Evolutionary conservation across 148 eudicot genomes (phyloP).

Genomic region (Nyssa sinensis): DNA sequence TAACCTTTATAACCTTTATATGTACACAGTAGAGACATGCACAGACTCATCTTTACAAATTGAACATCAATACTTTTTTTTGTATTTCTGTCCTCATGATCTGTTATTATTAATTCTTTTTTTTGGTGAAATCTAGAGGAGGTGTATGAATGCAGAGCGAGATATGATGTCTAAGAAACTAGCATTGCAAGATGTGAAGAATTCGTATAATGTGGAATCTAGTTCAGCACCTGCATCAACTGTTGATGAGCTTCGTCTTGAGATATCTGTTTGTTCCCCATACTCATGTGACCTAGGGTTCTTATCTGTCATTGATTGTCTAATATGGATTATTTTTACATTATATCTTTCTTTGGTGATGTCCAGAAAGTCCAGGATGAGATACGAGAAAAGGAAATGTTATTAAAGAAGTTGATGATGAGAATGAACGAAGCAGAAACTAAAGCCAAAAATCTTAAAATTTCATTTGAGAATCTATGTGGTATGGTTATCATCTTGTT

Average conservation of each 20-base stretch:
- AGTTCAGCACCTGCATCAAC: slow-evolving; percentile 44
- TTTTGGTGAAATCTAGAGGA: slow-evolving; percentile 42
- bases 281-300: slow-evolving; percentile 8
- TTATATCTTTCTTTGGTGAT: slow-evolving; percentile 10
- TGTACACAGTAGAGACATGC: background rate
- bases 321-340: slow-evolving; percentile 5
- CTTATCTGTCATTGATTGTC: background rate
- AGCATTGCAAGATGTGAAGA: slow-evolving; percentile 60
- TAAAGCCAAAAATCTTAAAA: slow-evolving; percentile 50
- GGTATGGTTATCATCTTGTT: slow-evolving; percentile 41
- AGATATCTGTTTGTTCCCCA: slow-evolving; percentile 55
- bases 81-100: slow-evolving; percentile 1
- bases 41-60: background rate
- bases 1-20: no score
- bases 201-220: slow-evolving; percentile 52
- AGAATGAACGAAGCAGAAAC: slow-evolving; percentile 46
- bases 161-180: slow-evolving; percentile 37
- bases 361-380: slow-evolving; percentile 52
- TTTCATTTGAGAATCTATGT: slow-evolving; percentile 52
- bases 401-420: slow-evolving; percentile 37
- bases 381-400: slow-evolving; percentile 48
- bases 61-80: no score
- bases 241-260: slow-evolving; percentile 73
- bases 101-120: slow-evolving; percentile 6
- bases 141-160: slow-evolving; percentile 44